Evolutionary conservation across 31 red algal genomes (phyloP).

Genomic region (Odonthalia washingtoniensis): DNA sequence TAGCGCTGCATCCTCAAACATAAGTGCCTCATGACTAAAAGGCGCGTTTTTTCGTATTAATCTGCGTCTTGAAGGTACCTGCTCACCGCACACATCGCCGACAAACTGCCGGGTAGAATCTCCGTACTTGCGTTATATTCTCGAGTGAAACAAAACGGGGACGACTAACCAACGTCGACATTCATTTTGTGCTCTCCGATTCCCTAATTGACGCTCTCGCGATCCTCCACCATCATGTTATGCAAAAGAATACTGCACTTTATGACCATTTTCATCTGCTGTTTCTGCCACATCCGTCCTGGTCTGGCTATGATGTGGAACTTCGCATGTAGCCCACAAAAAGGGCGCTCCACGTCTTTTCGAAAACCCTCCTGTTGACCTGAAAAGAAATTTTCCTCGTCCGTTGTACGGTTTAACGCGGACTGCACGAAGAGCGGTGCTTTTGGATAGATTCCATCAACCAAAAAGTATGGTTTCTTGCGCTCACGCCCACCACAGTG

Average conservation of each 20-base stretch:
- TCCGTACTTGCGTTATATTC: background rate
- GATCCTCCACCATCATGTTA: no score
- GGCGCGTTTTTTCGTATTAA: no score
- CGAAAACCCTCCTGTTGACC: background rate
- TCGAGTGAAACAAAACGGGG: background rate
- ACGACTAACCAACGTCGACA: no score
- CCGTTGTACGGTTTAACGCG: background rate
- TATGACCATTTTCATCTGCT: slow-evolving; percentile 15
- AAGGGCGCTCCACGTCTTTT: slow-evolving; percentile 27
- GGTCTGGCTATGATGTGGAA: background rate
- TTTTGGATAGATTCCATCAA: slow-evolving; percentile 38
- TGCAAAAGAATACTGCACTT: slow-evolving; percentile 27
- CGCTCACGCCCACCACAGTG: background rate
- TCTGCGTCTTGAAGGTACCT: no score
- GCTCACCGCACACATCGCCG: no score
- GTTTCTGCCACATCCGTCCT: background rate
- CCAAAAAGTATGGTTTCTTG: slow-evolving; percentile 18
- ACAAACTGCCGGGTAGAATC: no score
- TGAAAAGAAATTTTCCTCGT: slow-evolving; percentile 6
- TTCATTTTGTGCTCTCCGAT: no score
- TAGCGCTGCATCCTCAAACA: no score
- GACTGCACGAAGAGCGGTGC: slow-evolving; percentile 23
- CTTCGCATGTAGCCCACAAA: slow-evolving; percentile 1
- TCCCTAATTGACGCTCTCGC: background rate
- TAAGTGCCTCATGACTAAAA: no score